Base-by-base conservation (phyloP, 306 rosid species). In the Trifolium fragiferum region DNA sequence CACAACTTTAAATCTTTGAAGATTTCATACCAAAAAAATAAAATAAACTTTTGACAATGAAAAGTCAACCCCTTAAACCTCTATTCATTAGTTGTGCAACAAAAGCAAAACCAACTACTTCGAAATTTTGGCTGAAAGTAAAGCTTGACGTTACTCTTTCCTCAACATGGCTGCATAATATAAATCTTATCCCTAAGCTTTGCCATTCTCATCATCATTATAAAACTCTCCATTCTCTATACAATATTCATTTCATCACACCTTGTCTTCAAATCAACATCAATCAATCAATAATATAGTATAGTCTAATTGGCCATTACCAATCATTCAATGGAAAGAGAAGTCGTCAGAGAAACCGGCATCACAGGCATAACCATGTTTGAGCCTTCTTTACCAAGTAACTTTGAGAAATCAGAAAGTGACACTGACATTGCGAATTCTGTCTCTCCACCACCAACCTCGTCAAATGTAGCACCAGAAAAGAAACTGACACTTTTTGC, bases 401-500 rank as follows among this genome's bases (percentile, higher is more conserved):
- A 82, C 41, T 74, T 80, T 18, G 83, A 75, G 43, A 83, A 81
- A 41, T 81, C 76, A 73, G 93, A 87, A 49, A 84, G 93, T 32
- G 64, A 81, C 69, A 49, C 58, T 37, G 64, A 81, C 68, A 58
- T 50, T 33, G 41, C 70, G 4, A 19, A 53, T 15, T 38, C 27
- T 49, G 53, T 60, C 14, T 57, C 83, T 63, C 67, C 81, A 60
- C 38, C 81, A 62, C 33, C 7, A 30, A 30, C 12, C 16, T 47
- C 40, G 20, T 23, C 16, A 14, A 72, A 67, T 40, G 69, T 75
- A 58, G 97, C 95, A 51, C 96, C 97, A 7, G 98, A 93, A 70
- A 87, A 90, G 87, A 84, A 93, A 79, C 81, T 93, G 20, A 93
- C 98, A 49, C 90, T 93, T 13, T 93, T 90, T n/a, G 98, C 97